Percentiles rank a stretch among this genome's conserved stretches.
These are phyloP conservation scores for Colletotrichum horii DNA, from an alignment of 2,329 filamentous ascomycete species.

Conservation along the genomic window DNA sequence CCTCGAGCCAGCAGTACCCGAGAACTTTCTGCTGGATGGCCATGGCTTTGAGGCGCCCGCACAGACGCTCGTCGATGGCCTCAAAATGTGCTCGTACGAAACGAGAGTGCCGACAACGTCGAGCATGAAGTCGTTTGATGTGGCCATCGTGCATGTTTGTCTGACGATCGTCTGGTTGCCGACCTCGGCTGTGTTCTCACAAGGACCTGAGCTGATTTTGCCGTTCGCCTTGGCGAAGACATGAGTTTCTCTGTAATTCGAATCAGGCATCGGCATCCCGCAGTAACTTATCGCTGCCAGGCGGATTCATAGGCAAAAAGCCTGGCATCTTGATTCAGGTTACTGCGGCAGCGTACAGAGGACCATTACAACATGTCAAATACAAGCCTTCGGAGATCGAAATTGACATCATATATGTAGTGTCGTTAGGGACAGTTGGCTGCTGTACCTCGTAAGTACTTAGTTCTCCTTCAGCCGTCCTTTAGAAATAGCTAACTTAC, in stretches of 20 bases:
- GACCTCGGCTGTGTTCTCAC: not conserved
- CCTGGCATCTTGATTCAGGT: not conserved
- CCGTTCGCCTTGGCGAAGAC: rapidly evolving
- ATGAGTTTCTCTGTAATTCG: not conserved
- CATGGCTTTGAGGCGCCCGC: constrained; percentile 40
- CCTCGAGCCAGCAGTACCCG: constrained; percentile 51
- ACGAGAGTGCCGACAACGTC: constrained; percentile 58
- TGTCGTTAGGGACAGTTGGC: not conserved
- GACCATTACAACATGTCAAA: not conserved
- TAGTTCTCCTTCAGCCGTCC: not conserved
- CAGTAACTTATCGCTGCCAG: not conserved
- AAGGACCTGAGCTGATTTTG: not conserved
- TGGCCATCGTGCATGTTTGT: not conserved
- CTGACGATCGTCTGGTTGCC: too few species aligned
- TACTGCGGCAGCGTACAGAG: not conserved
- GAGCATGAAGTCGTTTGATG: constrained; percentile 50
- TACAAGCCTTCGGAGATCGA: not conserved
- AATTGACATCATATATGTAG: too few species aligned
- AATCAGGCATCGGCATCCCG: rapidly evolving
- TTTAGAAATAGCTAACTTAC: not conserved
- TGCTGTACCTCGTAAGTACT: rapidly evolving
- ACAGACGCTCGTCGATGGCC: constrained; percentile 46
- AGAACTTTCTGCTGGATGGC: constrained; percentile 47
- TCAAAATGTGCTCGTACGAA: constrained; percentile 48
- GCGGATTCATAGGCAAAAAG: not conserved